Evolutionary conservation across 768 basidiomycete species (phyloP), one percentile per base, ranked within the genome.

Genomic region (Suillus subaureus): DNA sequence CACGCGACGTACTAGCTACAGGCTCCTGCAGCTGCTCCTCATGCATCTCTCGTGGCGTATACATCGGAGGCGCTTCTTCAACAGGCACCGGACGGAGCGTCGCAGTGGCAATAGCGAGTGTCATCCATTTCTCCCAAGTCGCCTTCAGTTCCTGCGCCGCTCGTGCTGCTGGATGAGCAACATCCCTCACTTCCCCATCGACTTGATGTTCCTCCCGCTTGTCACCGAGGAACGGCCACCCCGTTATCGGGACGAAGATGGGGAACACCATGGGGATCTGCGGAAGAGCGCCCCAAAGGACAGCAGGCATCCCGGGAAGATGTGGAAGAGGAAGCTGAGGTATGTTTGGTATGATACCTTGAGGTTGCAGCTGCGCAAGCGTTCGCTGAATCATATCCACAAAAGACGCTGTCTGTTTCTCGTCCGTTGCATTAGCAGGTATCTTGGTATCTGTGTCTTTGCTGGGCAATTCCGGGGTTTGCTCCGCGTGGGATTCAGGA

Each of bases 241-340:
- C 82, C 39, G 89, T 85, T 73, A 84, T 76, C 4, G 93, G 91
- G 18, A 93, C 87, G 66, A 89, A 84, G 28, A 93, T 84, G 21
- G 93, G 92, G 83, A 94, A 93, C 15, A 91, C 90, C 77, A 91
- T 81, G 2, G 89, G 89, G 64, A 91, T 82, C 67, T 90, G 89
- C 6, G 88, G 88, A 18, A 90, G 72, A 33, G 84, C 83, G 54
- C 74, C 81, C 89, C 88, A 89, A 40, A 85, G 84, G 58, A 88
- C 84, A 47, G 83, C 80, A 33, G 89, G 87, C 63, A 93, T 84
- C 66, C 86, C 89, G 7, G 87, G 89, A n/a, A 92, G 78, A 64
- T 85, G 79, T n/a, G 87, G 87, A 13, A 83, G 73, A 7, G 78
- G 79, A 40, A 84, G 69, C 64, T 83, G 78, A 74, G 79, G 75